Base-by-base conservation (phyloP, 805 yeast species). In the Kluyveromyces siamensis region DNA sequence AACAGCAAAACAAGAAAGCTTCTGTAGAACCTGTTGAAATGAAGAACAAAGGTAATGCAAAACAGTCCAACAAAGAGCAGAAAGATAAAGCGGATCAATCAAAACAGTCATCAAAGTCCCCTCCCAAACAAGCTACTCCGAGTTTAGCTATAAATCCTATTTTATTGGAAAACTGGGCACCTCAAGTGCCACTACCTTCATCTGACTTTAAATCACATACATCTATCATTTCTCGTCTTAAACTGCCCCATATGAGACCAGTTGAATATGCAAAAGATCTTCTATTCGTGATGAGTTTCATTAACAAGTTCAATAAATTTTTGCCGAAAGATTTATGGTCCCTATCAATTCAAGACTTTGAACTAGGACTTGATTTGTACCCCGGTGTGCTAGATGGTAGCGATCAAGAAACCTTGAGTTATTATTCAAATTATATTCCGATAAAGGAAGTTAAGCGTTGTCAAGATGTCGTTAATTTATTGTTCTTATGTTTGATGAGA, bases 281-380 rank as follows among this genome's bases (percentile, higher is more conserved):
- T 19, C 40, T 62, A n/a, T 62, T 57, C 36, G 48, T 63, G 11
- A 58, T 64, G 65, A 47, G 62, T 6, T 64, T 64, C 47, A 46
- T 64, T 16, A 60, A 57, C 39, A 64, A 64, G 48, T 64, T 64
- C 45, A 47, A 49, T 35, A 40, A 46, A 19, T 59, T 54, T 40
- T 56, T 64, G 39, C 57, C 55, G 27, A 42, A 50, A 7, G 58
- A 55, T 19, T 40, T 64, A 35, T 39, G 56, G 43, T 53, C 56
- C 38, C 43, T 64, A 27, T 58, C 66, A n/a, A 62, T 60, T 40
- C 63, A 60, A 47, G 64, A 61, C 45, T 59, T 64, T 46, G 64
- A 61, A 47, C 51, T 58, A 42, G 68, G 68, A 11, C 52, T 63
- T 40, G 60, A 56, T 19, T 39, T 63, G 16, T 55, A 56, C 39